A percentile compares a stretch with the other conserved stretches of the same genome.
phyloP scores from a whole-genome alignment of 1,284 basidiomycete species.

The Agaricales sp. region DNA sequence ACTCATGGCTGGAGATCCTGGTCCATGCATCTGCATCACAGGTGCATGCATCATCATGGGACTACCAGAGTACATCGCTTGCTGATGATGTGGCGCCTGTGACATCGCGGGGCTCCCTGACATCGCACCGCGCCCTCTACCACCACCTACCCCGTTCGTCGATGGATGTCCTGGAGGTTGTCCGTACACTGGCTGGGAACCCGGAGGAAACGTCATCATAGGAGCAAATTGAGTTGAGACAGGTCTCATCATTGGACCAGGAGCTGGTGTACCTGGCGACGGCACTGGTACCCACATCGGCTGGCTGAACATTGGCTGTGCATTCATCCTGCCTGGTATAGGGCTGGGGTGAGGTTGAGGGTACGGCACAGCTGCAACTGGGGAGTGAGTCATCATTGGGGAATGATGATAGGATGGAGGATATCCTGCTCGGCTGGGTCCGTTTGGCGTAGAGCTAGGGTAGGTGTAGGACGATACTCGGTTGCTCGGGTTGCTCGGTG shows the following conservation, averaged over 20 bases:
- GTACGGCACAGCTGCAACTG: constrained; percentile 53
- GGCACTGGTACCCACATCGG: constrained; percentile 46
- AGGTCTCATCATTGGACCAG: constrained; percentile 42
- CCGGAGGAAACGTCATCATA: constrained; percentile 52
- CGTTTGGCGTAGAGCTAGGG: constrained; percentile 25
- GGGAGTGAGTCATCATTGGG: constrained; percentile 60
- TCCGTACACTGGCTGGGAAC: constrained; percentile 36
- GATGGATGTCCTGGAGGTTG: constrained; percentile 26
- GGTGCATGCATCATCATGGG: constrained; percentile 61
- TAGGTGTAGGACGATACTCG: constrained; percentile 22
- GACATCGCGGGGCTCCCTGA: constrained; percentile 57
- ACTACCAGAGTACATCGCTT: constrained; percentile 49
- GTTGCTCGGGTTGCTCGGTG: constrained; percentile 22
- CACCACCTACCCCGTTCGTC: constrained; percentile 27
- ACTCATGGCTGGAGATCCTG: constrained; percentile 22
- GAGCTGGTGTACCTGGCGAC: constrained; percentile 32
- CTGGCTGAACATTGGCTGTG: constrained; percentile 31
- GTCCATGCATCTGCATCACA: not conserved
- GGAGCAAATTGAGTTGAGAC: constrained; percentile 52
- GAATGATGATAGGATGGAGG: constrained; percentile 48
- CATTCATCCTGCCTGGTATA: constrained; percentile 48
- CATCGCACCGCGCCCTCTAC: constrained; percentile 33
- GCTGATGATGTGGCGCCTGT: constrained; percentile 34
- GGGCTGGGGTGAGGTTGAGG: constrained; percentile 48
- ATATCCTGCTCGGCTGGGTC: constrained; percentile 44